Evolutionary conservation across 2,329 filamentous ascomycete species (phyloP), one percentile per base, ranked within the genome.

Genomic region (Xylaria sp.): DNA sequence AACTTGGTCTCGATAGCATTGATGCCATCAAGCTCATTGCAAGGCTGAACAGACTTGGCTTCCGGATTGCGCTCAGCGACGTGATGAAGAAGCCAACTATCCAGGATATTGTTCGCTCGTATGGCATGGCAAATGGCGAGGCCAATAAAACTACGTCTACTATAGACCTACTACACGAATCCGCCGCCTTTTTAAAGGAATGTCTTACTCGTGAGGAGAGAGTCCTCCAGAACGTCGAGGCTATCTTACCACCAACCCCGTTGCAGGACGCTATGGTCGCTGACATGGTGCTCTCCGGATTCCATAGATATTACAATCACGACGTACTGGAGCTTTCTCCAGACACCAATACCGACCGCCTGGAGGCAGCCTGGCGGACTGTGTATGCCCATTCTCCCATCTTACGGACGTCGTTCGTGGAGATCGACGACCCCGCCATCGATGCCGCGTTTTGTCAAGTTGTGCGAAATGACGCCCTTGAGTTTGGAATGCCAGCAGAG

Each of bases 1-100:
- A 93, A 62, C 79, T 97, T 26, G 92, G 92, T 0, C 79, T 97
- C 6, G 93, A 97, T 74, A 96, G 92, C 65, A 95, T 97, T 53
- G 92, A 97, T 70, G 83, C 89, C 1, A 93, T 97, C 69, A 95
- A 91, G 64, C 75, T 97, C 0, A 88, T 90, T 0, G 86, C 91
- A 0, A 81, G 85, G 48, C 76, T 96, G 1, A 88, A 82, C 59
- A 82, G 79, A 41, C 71, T 73, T 4, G 81, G 80, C 0, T 74
- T 94, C 18, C 67, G 74, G 0, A 69, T 96, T 9, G 76, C 87
- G 0, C 85, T 92, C n/a, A 90, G 90, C 61, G 77, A 80, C n/a
- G 86, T 97, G 19, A 88, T 96, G 79, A 86, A 83, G 48, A 79
- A 79, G 2, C 84, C 89, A 47, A 91, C 83, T 0, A 86, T 96